Evolutionary conservation across 352 stramenopile genomes (phyloP).

Genomic region (Phytophthora kernoviae): DNA sequence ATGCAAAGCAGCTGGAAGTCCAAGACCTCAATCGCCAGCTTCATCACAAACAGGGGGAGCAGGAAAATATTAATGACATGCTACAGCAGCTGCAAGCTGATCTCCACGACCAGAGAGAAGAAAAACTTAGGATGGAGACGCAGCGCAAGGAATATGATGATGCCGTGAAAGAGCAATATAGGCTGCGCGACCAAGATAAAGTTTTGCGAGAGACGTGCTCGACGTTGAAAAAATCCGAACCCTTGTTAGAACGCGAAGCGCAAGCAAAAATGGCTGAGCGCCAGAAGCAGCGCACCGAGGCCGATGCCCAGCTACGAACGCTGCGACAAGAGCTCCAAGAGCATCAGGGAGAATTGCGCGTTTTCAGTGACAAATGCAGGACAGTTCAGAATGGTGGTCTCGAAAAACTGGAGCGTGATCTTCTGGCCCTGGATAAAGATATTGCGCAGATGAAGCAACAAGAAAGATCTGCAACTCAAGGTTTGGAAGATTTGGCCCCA

Average conservation of each 20-base stretch:
- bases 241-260: conserved; percentile 48
- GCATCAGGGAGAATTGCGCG: conserved; percentile 42
- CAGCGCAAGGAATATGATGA: conserved; percentile 61
- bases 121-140: conserved; percentile 55
- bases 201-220: conserved; percentile 49
- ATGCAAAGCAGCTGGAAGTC: conserved; percentile 56
- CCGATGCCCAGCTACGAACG: conserved; percentile 30
- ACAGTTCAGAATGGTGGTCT: conserved; percentile 41
- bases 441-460: conserved; percentile 53
- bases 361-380: conserved; percentile 50
- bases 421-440: conserved; percentile 44
- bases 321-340: conserved; percentile 48
- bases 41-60: conserved; percentile 58
- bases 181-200: conserved; percentile 64
- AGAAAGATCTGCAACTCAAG: conserved; percentile 39
- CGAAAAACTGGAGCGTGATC: conserved; percentile 49
- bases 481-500: conserved; percentile 51
- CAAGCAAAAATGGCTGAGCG: conserved; percentile 49
- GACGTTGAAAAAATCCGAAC: conserved; percentile 42
- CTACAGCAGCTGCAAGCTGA: conserved; percentile 69
- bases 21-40: conserved; percentile 56
- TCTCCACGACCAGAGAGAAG: conserved; percentile 59
- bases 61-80: conserved; percentile 50
- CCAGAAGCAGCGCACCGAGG: conserved; percentile 32
- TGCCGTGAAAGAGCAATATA: conserved; percentile 52